These are phyloP conservation scores for Corchorus capsularis DNA, from an alignment of 345 rosid genomes.

Conservation along the genomic window DNA sequence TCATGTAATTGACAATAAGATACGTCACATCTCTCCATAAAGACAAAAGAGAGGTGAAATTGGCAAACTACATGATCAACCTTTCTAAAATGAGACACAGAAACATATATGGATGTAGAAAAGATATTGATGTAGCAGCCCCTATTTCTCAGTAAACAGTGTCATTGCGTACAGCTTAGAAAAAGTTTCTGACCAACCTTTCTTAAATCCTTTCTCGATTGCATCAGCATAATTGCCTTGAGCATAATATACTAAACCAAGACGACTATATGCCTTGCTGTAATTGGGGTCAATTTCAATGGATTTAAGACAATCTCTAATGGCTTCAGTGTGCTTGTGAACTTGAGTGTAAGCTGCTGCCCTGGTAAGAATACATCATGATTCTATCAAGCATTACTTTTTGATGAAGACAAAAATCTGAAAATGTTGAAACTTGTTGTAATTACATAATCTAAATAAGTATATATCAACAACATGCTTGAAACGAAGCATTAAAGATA, in stretches of 20 bases:
- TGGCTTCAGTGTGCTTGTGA: constrained; percentile 61
- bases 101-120: neutral
- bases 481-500: neutral
- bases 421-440: constrained; percentile 11
- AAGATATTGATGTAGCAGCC: neutral
- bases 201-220: constrained; percentile 80
- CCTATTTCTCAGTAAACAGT: neutral
- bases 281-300: constrained; percentile 74
- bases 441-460: constrained; percentile 5
- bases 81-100: neutral
- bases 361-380: constrained; percentile 42
- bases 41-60: neutral
- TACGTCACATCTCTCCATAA: neutral
- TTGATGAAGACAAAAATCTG: constrained; percentile 7
- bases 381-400: constrained; percentile 8
- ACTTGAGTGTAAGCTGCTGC: constrained; percentile 88
- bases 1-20: neutral
- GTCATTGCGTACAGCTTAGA: constrained; percentile 1
- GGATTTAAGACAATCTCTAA: constrained; percentile 76
- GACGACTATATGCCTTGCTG: constrained; percentile 90
- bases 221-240: constrained; percentile 74
- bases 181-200: constrained; percentile 51
- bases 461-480: neutral
- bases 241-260: constrained; percentile 82
- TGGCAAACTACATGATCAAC: neutral